Evolutionary conservation across 108 stramenopile species (phyloP), one percentile per base, ranked within the genome.

Genomic region (Cafeteria roenbergensis): DNA sequence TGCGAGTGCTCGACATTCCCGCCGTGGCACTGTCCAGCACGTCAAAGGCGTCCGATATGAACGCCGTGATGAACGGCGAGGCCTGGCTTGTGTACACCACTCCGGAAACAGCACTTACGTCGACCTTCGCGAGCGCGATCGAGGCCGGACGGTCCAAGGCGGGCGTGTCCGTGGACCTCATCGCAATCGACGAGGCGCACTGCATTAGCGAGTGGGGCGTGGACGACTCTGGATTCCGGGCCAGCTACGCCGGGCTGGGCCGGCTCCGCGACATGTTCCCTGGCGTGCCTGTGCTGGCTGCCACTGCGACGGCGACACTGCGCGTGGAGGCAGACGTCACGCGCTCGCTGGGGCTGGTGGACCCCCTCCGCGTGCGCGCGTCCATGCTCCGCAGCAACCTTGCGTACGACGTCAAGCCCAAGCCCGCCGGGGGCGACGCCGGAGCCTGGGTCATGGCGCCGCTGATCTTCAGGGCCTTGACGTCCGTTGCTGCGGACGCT

Each of bases 141-240:
- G n/a, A n/a, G n/a, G n/a, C n/a, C n/a, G n/a, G n/a, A n/a, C n/a
- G n/a, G n/a, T n/a, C n/a, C n/a, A n/a, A n/a, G n/a, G n/a, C n/a
- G n/a, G n/a, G n/a, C n/a, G n/a, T n/a, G n/a, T 83, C 84, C 70
- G 57, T 83, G 51, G 82, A 81, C 35, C 65, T 61, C 20, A 62
- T 88, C 63, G 74, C 74, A 34, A 75, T 93, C 52, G 94, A 96
- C 75, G 92, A 96, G 74, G 76, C 79, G 48, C 94, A 96, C 71
- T 96, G 94, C 71, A 87, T 92, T 42, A 81, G 78, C 28, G 87
- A 92, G 68, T 96, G 94, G 94, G 90, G 92, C 0, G 81, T 87
- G 68, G 91, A 93, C 69, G n/a, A n/a, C n/a, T n/a, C n/a, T n/a
- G n/a, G n/a, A n/a, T 96, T 96, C 72, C 87, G 92, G 29, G 81